phyloP scores from a whole-genome alignment of 805 yeast genomes.

The Candida sithepensis region DNA sequence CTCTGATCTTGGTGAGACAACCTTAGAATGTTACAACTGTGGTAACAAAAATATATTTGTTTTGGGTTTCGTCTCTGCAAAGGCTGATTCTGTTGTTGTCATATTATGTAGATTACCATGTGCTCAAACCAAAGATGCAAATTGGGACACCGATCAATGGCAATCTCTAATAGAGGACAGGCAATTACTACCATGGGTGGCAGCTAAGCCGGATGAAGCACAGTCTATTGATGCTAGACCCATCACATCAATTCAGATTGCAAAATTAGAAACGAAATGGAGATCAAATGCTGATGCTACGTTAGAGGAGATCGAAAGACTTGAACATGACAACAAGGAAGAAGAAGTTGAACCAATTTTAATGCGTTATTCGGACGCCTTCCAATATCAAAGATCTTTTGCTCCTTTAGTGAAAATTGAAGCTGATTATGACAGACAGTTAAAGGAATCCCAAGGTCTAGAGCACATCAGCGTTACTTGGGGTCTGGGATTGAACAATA shows the following conservation, averaged over 20 bases:
- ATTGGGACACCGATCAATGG: conserved; percentile 91
- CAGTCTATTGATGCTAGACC: conserved; percentile 51
- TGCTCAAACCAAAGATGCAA: conserved; percentile 66
- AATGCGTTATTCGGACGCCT: conserved; percentile 76
- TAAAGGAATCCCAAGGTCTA: conserved; percentile 74
- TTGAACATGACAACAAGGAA: conserved; percentile 37
- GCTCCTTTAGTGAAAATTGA: conserved; percentile 82
- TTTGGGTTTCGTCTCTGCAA: conserved; percentile 84
- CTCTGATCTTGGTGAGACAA: conserved; percentile 82
- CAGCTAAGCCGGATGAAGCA: conserved; percentile 63
- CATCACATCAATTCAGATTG: conserved; percentile 62
- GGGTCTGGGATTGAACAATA: conserved; percentile 63
- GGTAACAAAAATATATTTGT: conserved; percentile 77
- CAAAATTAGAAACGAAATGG: conserved; percentile 80
- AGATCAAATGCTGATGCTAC: conserved; percentile 67
- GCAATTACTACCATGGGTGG: conserved; percentile 78
- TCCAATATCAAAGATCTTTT: conserved; percentile 78
- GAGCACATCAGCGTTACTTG: conserved; percentile 71
- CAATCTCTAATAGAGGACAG: conserved; percentile 79
- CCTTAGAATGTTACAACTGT: conserved; percentile 86
- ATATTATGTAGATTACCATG: conserved; percentile 87
- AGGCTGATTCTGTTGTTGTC: conserved; percentile 81
- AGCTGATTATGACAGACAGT: conserved; percentile 70
- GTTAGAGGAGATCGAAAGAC: conserved; percentile 57
- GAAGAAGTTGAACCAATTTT: conserved; percentile 66